phyloP scores from a whole-genome alignment of 1,284 basidiomycete genomes.

The Tilletia caries region DNA sequence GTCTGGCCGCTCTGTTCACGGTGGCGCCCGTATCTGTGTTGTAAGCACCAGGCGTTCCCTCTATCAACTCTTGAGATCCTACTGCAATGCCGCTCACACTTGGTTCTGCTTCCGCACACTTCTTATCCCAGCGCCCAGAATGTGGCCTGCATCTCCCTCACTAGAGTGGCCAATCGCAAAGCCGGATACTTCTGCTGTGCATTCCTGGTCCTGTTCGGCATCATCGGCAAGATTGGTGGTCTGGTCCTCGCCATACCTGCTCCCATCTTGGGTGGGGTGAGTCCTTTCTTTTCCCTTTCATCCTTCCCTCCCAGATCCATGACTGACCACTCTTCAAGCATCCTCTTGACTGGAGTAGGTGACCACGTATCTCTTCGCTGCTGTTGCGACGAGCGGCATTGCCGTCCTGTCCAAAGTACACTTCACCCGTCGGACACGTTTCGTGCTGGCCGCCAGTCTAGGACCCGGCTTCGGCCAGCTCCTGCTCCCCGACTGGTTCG shows the following conservation, averaged over 20 bases:
- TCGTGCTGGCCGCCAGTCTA: slow-evolving; percentile 63
- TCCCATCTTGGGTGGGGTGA: slow-evolving; percentile 70
- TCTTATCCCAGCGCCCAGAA: slow-evolving; percentile 65
- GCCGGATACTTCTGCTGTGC: slow-evolving; percentile 41
- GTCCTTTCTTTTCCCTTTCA: slow-evolving; percentile 62
- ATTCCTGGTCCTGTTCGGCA: slow-evolving; percentile 46
- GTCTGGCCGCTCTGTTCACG: slow-evolving; percentile 71
- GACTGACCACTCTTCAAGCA: too few species aligned
- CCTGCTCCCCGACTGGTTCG: slow-evolving; percentile 54
- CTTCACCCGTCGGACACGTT: slow-evolving; percentile 71
- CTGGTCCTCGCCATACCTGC: slow-evolving; percentile 63
- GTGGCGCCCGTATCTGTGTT: slow-evolving; percentile 74
- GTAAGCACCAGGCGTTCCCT: neutral
- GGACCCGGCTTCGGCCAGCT: slow-evolving; percentile 70
- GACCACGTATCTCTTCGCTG: slow-evolving; percentile 53
- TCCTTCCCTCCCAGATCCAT: too few species aligned
- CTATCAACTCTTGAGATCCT: neutral
- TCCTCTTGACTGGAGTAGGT: too few species aligned
- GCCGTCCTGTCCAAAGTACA: slow-evolving; percentile 67
- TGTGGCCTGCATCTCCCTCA: slow-evolving; percentile 60
- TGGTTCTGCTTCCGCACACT: neutral
- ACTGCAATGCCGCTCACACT: neutral
- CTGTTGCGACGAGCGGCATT: slow-evolving; percentile 62
- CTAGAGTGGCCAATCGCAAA: slow-evolving; percentile 42
- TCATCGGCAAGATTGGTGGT: slow-evolving; percentile 74